phyloP scores from a whole-genome alignment of 1,284 basidiomycete genomes.

The Malassezia nana region DNA sequence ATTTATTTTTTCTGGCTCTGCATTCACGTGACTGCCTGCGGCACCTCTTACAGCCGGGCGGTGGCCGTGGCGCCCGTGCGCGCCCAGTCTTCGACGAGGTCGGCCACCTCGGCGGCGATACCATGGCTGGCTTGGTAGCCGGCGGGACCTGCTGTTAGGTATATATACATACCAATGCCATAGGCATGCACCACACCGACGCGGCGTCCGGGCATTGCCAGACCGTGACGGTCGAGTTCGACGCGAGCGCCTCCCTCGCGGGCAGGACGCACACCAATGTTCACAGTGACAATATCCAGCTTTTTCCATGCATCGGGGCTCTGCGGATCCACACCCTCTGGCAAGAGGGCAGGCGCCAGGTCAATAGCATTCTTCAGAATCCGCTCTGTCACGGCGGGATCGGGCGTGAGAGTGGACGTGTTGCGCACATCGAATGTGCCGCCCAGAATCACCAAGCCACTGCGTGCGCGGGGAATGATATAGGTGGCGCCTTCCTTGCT shows the following conservation, averaged over 20 bases:
- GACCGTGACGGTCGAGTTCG: conserved; percentile 18
- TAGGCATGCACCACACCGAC: conserved; percentile 32
- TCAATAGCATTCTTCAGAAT: conserved; percentile 51
- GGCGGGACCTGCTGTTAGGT: conserved; percentile 15
- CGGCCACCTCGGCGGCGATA: conserved; percentile 35
- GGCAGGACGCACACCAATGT: conserved; percentile 31
- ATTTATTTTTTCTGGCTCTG: conserved; percentile 4
- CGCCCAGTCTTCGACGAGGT: conserved; percentile 22
- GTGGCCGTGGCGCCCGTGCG: neutral
- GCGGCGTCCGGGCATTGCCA: neutral
- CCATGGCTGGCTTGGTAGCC: conserved; percentile 42
- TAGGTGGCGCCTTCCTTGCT: conserved; percentile 45
- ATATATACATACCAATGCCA: conserved; percentile 24
- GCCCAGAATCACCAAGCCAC: conserved; percentile 54
- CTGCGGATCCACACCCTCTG: conserved; percentile 15
- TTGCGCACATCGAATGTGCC: conserved; percentile 53
- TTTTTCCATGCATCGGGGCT: conserved; percentile 22
- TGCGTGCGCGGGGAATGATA: conserved; percentile 54
- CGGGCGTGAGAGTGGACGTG: conserved; percentile 31
- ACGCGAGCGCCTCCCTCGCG: conserved; percentile 29
- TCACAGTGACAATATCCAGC: conserved; percentile 26
- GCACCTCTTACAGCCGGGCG: conserved; percentile 5
- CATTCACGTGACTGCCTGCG: conserved; percentile 7
- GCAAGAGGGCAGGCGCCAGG: conserved; percentile 26
- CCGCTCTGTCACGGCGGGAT: conserved; percentile 50